Percentiles rank a stretch among this genome's conserved stretches.
Evolutionary conservation across 257 asterid species (phyloP).

Genomic region (Agastache rugosa): DNA sequence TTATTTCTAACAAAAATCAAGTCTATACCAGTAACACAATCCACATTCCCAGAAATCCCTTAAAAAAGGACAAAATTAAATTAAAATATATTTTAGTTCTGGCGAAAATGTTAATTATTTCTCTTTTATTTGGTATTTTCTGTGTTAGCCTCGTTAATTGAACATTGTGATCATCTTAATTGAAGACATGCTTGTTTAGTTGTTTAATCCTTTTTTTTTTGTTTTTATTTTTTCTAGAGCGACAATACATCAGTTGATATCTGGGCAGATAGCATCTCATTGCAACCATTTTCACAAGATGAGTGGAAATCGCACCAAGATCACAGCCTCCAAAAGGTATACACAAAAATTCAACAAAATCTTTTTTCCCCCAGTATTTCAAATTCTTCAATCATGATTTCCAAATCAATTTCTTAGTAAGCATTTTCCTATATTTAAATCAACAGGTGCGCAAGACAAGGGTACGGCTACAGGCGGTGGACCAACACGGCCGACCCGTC

Average conservation of each 20-base stretch:
- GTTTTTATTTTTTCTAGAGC: conserved; percentile 36
- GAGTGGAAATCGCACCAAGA: conserved; percentile 69
- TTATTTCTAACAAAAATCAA: no score
- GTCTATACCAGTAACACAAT: no score
- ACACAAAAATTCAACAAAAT: no score
- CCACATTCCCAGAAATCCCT: no score
- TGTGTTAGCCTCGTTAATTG: no score
- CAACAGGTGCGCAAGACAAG: conserved; percentile 59
- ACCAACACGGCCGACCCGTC: conserved; percentile 51
- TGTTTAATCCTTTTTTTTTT: background rate
- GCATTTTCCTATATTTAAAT: background rate
- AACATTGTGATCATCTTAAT: no score
- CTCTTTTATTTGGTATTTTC: no score
- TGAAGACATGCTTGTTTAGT: background rate
- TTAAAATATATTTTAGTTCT: no score
- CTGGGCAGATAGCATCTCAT: conserved; percentile 63
- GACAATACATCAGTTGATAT: conserved; percentile 49
- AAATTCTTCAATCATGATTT: background rate
- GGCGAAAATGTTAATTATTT: no score
- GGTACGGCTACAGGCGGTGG: conserved; percentile 61
- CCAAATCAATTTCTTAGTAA: background rate
- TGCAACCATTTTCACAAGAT: conserved; percentile 60
- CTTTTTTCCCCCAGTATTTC: no score
- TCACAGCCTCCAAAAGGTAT: conserved; percentile 53
- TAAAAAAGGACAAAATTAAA: no score